Conservation (phyloP, 352 stramenopile species). For the Pythium dissotocum region DNA sequence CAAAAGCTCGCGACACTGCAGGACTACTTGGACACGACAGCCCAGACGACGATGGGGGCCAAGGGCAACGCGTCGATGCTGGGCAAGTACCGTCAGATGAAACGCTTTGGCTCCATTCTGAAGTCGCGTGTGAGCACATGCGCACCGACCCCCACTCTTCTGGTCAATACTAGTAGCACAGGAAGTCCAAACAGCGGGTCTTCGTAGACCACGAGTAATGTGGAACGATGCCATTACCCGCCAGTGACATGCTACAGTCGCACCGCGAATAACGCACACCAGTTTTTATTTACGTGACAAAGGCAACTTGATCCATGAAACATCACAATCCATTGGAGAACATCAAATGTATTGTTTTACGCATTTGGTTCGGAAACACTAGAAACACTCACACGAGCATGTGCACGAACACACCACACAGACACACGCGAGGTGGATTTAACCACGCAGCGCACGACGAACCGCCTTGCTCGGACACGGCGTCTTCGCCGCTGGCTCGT, state of each 20-base stretch:
- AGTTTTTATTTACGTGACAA: too few species aligned
- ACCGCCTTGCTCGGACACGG: not conserved
- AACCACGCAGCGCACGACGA: not conserved
- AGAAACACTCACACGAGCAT: not conserved
- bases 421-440: not conserved
- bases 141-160: not conserved
- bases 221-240: too few species aligned
- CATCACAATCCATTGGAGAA: not conserved
- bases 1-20: constrained; percentile 68
- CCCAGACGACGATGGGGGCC: constrained; percentile 12
- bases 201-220: not conserved
- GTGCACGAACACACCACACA: not conserved
- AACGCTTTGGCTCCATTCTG: constrained; percentile 69
- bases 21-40: constrained; percentile 52
- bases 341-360: not conserved
- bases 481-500: not conserved
- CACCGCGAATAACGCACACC: too few species aligned
- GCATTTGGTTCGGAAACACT: not conserved
- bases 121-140: constrained; percentile 11
- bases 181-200: not conserved
- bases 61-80: constrained; percentile 35
- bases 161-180: not conserved
- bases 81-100: constrained; percentile 67
- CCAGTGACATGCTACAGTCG: too few species aligned
- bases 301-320: too few species aligned